A percentile compares a stretch with the other conserved stretches of the same genome.
phyloP scores from a whole-genome alignment of 139 green algal species.

The Haematococcus lacustris region DNA sequence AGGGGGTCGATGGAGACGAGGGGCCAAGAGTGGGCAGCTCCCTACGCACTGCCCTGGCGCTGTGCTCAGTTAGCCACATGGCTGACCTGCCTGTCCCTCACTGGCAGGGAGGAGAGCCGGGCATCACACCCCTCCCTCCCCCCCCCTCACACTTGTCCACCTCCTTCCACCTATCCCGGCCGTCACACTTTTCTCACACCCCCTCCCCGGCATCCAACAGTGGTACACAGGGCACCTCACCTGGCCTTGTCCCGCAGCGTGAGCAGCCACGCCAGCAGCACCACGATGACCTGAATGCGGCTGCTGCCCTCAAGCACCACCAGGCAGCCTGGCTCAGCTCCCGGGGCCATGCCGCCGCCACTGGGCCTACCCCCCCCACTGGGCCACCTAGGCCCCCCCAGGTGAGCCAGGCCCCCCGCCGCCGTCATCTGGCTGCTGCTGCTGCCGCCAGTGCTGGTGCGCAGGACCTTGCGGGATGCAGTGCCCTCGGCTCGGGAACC shows the following conservation, averaged over 20 bases:
- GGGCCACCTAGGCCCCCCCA: not conserved
- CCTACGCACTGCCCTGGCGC: too few species aligned
- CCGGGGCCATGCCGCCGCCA: not conserved
- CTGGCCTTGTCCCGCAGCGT: not conserved
- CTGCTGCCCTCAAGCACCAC: not conserved
- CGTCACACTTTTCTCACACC: not conserved
- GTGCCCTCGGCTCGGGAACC: too few species aligned
- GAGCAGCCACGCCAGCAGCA: not conserved
- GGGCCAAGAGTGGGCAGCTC: too few species aligned
- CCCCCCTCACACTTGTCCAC: too few species aligned
- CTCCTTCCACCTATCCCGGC: too few species aligned
- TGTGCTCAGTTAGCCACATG: too few species aligned
- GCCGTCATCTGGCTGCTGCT: not conserved
- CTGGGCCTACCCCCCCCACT: not conserved
- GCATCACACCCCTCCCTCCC: too few species aligned
- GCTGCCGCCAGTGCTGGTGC: not conserved
- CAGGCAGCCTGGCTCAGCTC: not conserved
- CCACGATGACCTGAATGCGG: not conserved
- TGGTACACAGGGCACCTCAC: not conserved
- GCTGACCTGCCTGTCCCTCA: not conserved
- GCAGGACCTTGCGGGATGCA: not conserved
- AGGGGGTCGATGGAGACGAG: too few species aligned
- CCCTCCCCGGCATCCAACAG: not conserved
- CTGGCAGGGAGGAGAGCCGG: not conserved
- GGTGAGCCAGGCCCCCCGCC: not conserved